Evolutionary conservation across 768 basidiomycete genomes (phyloP), one percentile per base, ranked within the genome.

Genomic region (Boletus sp.): DNA sequence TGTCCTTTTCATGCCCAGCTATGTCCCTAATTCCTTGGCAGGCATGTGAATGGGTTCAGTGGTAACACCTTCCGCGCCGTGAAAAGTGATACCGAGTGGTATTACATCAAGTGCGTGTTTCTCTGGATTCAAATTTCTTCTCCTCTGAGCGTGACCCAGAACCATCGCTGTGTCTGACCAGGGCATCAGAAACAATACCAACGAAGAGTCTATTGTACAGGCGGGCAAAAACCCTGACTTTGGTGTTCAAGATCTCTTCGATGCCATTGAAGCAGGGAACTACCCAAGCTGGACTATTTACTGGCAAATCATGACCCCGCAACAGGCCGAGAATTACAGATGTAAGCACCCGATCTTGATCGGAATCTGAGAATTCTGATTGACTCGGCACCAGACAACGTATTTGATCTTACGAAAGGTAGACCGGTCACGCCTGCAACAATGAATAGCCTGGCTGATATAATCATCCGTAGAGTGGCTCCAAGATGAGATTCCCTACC

Each of bases 231-330:
- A 76, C 55, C 70, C 76, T 0, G 84, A 86, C 64, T 86, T 79
- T 69, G 81, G 81, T 53, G 75, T 80, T 32, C 74, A 80, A 37
- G 83, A 85, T 63, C 69, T 85, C 18, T 83, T 70, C 57, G 81
- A 83, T 24, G 74, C 83, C 17, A 85, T 86, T 59, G 79, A 80
- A 58, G 73, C 75, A 30, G 77, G 77, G 12, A 69, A 77, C 8
- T 83, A 75, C 71, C 83, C 84, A 28, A 77, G 78, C 59, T 85
- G 80, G 79, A 83, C 83, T 50, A 63, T 85, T 17, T 83, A 80
- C 60, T 79, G 83, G 12, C 83, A 84, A 70, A 76, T 74, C 24
- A 76, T 84, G 76, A 79, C 80, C 1, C 70, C 78, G 9, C 61
- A 79, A 56, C 73, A 84, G 64, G 83, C 83, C 15, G 76, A 82